Evolutionary conservation across 768 basidiomycete genomes (phyloP).

Genomic region (Hypsizygus marmoreus): DNA sequence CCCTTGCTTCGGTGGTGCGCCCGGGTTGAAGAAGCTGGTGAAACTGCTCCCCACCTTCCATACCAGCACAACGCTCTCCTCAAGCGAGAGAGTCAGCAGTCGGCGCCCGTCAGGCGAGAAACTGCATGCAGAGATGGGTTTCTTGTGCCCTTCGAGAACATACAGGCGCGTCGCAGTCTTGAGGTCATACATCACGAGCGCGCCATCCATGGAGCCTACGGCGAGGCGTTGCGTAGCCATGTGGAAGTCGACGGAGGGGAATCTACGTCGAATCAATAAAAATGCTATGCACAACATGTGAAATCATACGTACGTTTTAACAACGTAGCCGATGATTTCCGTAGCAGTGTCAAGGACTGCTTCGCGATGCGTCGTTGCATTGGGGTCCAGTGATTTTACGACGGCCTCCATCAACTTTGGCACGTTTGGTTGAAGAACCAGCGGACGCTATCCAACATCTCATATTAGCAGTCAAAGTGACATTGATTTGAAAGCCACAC

Average conservation of each 20-base stretch:
- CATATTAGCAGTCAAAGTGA: neutral
- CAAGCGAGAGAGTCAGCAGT: constrained; percentile 83
- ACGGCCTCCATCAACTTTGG: constrained; percentile 91
- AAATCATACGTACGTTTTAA: constrained; percentile 72
- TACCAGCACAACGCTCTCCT: constrained; percentile 81
- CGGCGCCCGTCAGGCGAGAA: constrained; percentile 95
- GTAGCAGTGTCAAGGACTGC: constrained; percentile 90
- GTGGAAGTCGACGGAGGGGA: constrained; percentile 94
- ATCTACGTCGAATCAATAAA: constrained; percentile 45
- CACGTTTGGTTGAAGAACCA: constrained; percentile 81
- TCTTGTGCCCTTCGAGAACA: constrained; percentile 90
- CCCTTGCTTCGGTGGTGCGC: constrained; percentile 90
- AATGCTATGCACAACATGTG: neutral
- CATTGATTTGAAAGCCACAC: constrained; percentile 5
- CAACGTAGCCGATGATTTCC: constrained; percentile 93
- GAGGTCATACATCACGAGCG: constrained; percentile 93
- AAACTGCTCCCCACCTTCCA: constrained; percentile 97
- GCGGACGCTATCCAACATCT: constrained; percentile 59
- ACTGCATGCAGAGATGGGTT: constrained; percentile 77
- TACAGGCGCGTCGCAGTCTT: constrained; percentile 95
- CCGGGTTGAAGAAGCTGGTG: constrained; percentile 86
- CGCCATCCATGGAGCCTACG: constrained; percentile 93
- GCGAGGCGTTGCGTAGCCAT: constrained; percentile 83
- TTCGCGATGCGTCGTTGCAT: constrained; percentile 71
- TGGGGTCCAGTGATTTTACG: constrained; percentile 95